These are phyloP conservation scores for Lipomyces kockii DNA, from an alignment of 805 yeast genomes.

Conservation along the genomic window DNA sequence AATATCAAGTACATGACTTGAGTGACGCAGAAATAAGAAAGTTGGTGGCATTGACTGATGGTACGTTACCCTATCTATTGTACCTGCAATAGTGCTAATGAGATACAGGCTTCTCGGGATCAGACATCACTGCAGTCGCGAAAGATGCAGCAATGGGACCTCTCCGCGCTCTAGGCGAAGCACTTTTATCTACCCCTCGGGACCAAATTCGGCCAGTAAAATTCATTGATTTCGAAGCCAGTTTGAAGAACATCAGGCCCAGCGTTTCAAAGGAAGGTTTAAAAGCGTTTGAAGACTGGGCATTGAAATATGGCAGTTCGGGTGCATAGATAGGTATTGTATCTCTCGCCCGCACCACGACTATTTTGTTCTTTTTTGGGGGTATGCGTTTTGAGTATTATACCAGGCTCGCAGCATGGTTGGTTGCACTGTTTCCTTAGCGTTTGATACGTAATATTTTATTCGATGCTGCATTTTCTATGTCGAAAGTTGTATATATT, in stretches of 20 bases:
- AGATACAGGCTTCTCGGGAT: constrained; percentile 66
- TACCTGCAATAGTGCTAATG: neutral
- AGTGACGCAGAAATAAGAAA: constrained; percentile 63
- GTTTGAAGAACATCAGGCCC: constrained; percentile 81
- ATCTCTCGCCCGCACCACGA: neutral
- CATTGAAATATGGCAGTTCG: constrained; percentile 79
- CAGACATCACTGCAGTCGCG: constrained; percentile 90
- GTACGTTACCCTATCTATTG: constrained; percentile 41
- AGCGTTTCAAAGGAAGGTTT: constrained; percentile 86
- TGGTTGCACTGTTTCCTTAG: neutral
- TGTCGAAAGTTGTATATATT: neutral
- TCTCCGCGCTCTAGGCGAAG: constrained; percentile 84
- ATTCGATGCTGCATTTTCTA: neutral
- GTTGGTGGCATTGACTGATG: constrained; percentile 70
- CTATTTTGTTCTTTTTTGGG: neutral
- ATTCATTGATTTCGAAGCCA: constrained; percentile 71
- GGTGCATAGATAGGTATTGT: constrained; percentile 58
- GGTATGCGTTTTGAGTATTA: neutral
- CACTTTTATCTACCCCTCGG: constrained; percentile 67
- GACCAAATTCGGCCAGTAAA: constrained; percentile 78
- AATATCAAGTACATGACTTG: constrained; percentile 73
- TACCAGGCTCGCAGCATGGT: neutral
- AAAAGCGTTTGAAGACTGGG: constrained; percentile 85
- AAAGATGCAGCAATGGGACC: constrained; percentile 99
- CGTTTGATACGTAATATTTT: neutral